Evolutionary conservation across 345 rosid genomes (phyloP), one percentile per base, ranked within the genome.

Genomic region (Kernera saxatilis): DNA sequence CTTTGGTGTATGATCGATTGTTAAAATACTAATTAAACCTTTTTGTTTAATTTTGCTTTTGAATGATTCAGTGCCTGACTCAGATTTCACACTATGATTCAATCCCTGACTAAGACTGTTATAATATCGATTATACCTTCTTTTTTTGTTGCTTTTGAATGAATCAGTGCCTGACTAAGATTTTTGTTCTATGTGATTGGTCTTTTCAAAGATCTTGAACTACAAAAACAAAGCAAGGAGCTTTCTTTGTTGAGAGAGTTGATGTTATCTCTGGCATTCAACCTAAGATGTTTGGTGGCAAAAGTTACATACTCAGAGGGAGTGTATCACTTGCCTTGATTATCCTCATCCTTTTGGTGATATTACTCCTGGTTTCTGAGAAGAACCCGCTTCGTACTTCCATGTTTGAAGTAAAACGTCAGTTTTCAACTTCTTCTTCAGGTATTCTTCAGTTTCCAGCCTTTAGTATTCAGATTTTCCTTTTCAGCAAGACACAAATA

Each of bases 301-400:
- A 33, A 32, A 50, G 21, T 43, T 59, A 55, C 35, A 2, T 71
- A 39, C 32, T 69, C 68, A 65, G 52, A 77, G 76, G 80, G 8
- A 77, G 80, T 64, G 76, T 77, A 10, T 77, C 80, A 49, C 68
- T 71, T 57, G 76, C 76, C 40, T 70, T 71, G 8, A 27, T 77
- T 6, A 13, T 65, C 45, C 68, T 77, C 64, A 58, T 77, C 39
- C 29, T 77, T 19, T 8, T 65, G 27, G 11, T 77, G 18, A 8
- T 65, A 6, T 6, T 61, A 18, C 66, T 77, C 30, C 35, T 64
- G 1, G 57, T 51, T 26, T 77, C 68, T 5, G 76, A 77, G 57
- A 5, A 65, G 23, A 65, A 57, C 37, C 80, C 76, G 17, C 45
- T 77, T 26, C 68, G 4, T 35, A 18, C 40, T 39, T 51, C 76